A percentile compares a stretch with the other conserved stretches of the same genome.
Conservation (phyloP, 2,329 filamentous ascomycete genomes). For the Cladophialophora chaetospira region DNA sequence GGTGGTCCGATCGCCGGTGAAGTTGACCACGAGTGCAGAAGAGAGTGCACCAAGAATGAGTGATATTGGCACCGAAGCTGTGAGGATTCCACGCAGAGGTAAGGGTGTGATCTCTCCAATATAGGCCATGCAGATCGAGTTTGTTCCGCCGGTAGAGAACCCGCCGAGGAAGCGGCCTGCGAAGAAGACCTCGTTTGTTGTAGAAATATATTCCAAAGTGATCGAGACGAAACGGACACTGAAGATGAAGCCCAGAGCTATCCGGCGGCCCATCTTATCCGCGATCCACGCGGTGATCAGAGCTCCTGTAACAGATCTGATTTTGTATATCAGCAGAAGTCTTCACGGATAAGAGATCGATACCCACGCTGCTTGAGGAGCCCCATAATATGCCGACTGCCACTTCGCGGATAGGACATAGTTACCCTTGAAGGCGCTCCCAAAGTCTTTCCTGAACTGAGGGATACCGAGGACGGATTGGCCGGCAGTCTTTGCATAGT, state of each 20-base stretch:
- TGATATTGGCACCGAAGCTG: slow-evolving; percentile 46
- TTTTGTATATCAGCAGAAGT: neutral
- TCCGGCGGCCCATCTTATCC: slow-evolving; percentile 45
- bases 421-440: slow-evolving; percentile 50
- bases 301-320: slow-evolving; percentile 15
- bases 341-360: neutral
- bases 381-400: slow-evolving; percentile 51
- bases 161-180: slow-evolving; percentile 50
- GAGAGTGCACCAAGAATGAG: slow-evolving; percentile 46
- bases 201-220: slow-evolving; percentile 39
- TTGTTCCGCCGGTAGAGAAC: slow-evolving; percentile 50
- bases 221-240: slow-evolving; percentile 29
- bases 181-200: slow-evolving; percentile 43
- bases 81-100: slow-evolving; percentile 51
- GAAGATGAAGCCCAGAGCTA: slow-evolving; percentile 30
- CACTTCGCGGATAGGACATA: slow-evolving; percentile 51
- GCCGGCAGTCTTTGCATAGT: slow-evolving; percentile 19
- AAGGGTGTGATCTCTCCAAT: slow-evolving; percentile 47
- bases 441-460: slow-evolving; percentile 58
- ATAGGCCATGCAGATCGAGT: slow-evolving; percentile 51
- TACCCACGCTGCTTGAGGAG: slow-evolving; percentile 22
- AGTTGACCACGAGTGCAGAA: slow-evolving; percentile 42
- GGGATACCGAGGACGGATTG: slow-evolving; percentile 61
- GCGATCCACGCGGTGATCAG: slow-evolving; percentile 37
- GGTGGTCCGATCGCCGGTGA: slow-evolving; percentile 42